Evolutionary conservation across 2,329 filamentous ascomycete genomes (phyloP), one percentile per base, ranked within the genome.

Genomic region (Cladophialophora carrionii): DNA sequence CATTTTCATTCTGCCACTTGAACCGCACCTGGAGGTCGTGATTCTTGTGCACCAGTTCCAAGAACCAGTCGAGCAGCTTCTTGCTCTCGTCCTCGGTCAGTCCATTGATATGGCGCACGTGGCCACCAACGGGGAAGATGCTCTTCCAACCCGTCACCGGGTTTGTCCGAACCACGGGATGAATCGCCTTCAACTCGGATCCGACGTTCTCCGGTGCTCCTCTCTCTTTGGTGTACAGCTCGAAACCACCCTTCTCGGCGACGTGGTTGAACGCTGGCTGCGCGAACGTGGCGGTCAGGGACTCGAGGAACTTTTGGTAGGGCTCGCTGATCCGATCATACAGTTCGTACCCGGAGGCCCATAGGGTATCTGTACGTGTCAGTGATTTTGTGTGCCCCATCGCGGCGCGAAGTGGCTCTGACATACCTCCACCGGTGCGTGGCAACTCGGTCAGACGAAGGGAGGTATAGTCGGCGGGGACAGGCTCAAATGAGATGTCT

Each of bases 311-410:
- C 26, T 77, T 76, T 64, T 84, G 84, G 60, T 84, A 84, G 0
- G 84, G 78, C 2, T 78, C 53, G 59, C 61, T 66, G 49, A 90
- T 79, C 31, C 85, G 82, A 71, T 90, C 87, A 71, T 88, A 90
- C 12, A 88, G 75, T 70, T 89, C 87, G 72, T 89, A 89, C 0
- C 86, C 86, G 0, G 85, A 87, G 0, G 87, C 87, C 86, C 87
- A 90, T 5, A 90, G 81, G 0, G 88, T 89, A 73, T 88, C 84
- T 63, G 31, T 26, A 26, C 4, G 1, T 48, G 24, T 57, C 9
- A 54, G 29, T 32, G 24, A 22, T 31, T 32, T 46, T n/a, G 24
- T 12, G 5, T 22, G 24, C 5, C 22, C 10, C 12, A n/a, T 32
- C 41, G 29, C 41, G 24, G 32, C 8, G 24, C 9, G 12, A 46